Evolutionary conservation across 2,329 filamentous ascomycete species (phyloP).

Genomic region (Myriosclerotinia curreyana): DNA sequence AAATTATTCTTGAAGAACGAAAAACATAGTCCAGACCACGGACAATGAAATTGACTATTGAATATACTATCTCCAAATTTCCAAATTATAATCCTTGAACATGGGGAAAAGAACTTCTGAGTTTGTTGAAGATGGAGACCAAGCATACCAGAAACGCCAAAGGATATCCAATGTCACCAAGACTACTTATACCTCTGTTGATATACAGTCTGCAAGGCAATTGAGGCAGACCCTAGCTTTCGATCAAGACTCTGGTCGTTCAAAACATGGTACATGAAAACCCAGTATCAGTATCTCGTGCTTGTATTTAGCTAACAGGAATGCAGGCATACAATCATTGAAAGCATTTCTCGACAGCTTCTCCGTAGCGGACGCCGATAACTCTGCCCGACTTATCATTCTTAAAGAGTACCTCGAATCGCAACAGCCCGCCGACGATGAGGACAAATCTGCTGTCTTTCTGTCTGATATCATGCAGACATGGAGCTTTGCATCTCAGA

Average conservation of each 20-base stretch:
- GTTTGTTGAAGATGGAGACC: constrained; percentile 34
- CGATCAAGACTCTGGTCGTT: constrained; percentile 64
- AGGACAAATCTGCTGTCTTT: constrained; percentile 59
- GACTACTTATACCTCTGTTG: constrained; percentile 42
- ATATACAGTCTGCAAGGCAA: constrained; percentile 62
- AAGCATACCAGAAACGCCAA: constrained; percentile 40
- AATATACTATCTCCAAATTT: neutral
- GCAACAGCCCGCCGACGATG: constrained; percentile 48
- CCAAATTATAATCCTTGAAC: constrained; percentile 2
- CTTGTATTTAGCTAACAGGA: constrained; percentile 1
- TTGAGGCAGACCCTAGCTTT: constrained; percentile 67
- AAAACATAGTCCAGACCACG: constrained; percentile 11
- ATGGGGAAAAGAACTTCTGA: constrained; percentile 39
- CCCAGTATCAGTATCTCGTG: neutral
- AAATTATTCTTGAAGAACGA: constrained; percentile 20
- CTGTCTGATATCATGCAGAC: constrained; percentile 80
- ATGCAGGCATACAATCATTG: constrained; percentile 63
- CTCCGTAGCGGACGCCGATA: constrained; percentile 49
- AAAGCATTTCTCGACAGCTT: constrained; percentile 70
- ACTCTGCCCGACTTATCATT: constrained; percentile 53
- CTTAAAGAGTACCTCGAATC: constrained; percentile 66
- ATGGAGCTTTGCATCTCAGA: constrained; percentile 79
- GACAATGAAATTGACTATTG: neutral
- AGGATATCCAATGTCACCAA: constrained; percentile 48
- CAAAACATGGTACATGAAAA: constrained; percentile 58